Percentiles rank a stretch among this genome's conserved stretches.
These are phyloP conservation scores for Penicillium sp. DNA, from an alignment of 2,329 filamentous ascomycete species.

Conservation along the genomic window DNA sequence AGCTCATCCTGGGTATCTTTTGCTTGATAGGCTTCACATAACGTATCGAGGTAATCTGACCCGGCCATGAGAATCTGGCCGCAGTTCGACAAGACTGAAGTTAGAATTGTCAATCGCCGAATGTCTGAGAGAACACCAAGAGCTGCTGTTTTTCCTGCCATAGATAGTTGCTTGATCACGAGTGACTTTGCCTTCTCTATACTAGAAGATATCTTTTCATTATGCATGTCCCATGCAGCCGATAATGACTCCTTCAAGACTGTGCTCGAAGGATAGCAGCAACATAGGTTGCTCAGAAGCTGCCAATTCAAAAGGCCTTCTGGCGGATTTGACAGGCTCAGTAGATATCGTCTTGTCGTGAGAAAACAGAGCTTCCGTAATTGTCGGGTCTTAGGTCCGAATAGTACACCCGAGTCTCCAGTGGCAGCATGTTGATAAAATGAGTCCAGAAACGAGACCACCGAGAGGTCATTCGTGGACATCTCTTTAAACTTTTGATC, in stretches of 20 bases:
- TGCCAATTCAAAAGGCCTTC: slow-evolving; percentile 62
- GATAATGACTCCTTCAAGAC: slow-evolving; percentile 57
- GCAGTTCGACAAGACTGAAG: slow-evolving; percentile 47
- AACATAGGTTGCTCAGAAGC: slow-evolving; percentile 70
- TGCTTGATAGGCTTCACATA: slow-evolving; percentile 54
- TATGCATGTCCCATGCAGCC: slow-evolving; percentile 50
- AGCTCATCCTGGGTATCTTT: slow-evolving; percentile 62
- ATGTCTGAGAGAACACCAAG: slow-evolving; percentile 33
- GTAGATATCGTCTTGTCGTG: slow-evolving; percentile 62
- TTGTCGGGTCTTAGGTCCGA: slow-evolving; percentile 45
- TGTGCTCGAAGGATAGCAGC: slow-evolving; percentile 67
- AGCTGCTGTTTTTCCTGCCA: slow-evolving; percentile 15
- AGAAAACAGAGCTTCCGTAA: slow-evolving; percentile 69
- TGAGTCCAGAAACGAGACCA: slow-evolving; percentile 66
- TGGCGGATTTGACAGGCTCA: slow-evolving; percentile 50
- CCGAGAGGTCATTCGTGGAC: slow-evolving; percentile 60
- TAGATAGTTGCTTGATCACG: slow-evolving; percentile 38
- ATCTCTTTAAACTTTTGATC: slow-evolving; percentile 59
- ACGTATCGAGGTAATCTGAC: slow-evolving; percentile 81
- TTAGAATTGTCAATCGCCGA: slow-evolving; percentile 45
- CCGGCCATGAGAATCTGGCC: slow-evolving; percentile 74
- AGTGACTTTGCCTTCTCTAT: slow-evolving; percentile 42
- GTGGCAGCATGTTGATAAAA: slow-evolving; percentile 62
- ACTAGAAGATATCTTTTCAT: slow-evolving; percentile 38
- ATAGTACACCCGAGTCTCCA: slow-evolving; percentile 36